Percentiles rank a stretch among this genome's conserved stretches.
Evolutionary conservation across 495 filamentous ascomycete species (phyloP).

Genomic region (Trichoderma erinaceum): DNA sequence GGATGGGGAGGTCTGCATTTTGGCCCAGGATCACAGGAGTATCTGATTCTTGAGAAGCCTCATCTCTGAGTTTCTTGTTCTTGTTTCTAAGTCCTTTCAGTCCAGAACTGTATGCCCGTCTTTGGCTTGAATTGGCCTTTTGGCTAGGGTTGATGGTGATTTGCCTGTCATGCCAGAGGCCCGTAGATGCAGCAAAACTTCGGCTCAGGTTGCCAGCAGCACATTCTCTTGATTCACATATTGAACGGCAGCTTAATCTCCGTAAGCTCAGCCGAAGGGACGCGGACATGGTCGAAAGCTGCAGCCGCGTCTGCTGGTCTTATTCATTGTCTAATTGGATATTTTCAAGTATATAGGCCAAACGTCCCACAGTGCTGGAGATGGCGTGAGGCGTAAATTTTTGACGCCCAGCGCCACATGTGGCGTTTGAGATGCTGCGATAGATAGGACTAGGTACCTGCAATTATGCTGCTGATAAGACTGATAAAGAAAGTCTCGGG

Average conservation of each 20-base stretch:
- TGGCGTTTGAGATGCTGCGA: background rate
- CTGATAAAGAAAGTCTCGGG: no score
- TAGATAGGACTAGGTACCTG: no score
- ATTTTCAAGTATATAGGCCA: no score
- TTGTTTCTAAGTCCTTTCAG: background rate
- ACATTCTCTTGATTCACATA: background rate
- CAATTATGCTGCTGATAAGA: no score
- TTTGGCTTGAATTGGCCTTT: background rate
- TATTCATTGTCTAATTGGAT: background rate
- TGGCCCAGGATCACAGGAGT: slow-evolving; percentile 11
- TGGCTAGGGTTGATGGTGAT: background rate
- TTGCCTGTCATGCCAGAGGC: background rate
- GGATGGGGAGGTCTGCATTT: slow-evolving; percentile 59
- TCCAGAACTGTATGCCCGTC: background rate
- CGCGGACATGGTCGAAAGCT: background rate
- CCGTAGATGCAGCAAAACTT: background rate
- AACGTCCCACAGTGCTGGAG: no score
- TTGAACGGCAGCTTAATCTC: background rate
- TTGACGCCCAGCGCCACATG: background rate
- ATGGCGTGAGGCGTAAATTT: background rate
- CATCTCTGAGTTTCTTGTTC: background rate
- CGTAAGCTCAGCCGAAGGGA: background rate
- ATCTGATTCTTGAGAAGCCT: background rate
- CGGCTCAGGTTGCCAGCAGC: background rate
- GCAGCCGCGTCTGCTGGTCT: background rate